phyloP scores from a whole-genome alignment of 768 basidiomycete genomes.

The Termitomyces sp. region DNA sequence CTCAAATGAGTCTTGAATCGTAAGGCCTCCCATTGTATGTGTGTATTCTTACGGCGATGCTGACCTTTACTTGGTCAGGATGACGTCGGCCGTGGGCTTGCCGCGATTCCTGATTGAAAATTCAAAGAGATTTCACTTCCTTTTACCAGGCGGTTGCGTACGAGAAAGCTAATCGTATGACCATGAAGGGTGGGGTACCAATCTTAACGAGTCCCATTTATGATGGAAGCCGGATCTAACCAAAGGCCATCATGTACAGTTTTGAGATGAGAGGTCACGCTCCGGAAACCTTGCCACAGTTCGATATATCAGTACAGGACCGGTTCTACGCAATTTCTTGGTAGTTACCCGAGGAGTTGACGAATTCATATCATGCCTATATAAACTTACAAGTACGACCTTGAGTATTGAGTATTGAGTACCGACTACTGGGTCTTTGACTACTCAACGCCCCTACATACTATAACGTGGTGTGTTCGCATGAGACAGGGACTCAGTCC shows the following conservation, averaged over 20 bases:
- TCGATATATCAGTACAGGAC: not conserved
- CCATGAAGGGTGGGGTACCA: not conserved
- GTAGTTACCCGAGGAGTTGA: not conserved
- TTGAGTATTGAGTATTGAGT: no score
- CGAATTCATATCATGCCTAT: no score
- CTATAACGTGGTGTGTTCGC: no score
- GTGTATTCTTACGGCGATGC: not conserved
- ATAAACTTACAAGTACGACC: no score
- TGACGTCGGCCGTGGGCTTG: conserved; percentile 44
- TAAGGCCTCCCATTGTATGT: conserved; percentile 19
- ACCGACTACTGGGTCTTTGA: no score
- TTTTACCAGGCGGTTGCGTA: conserved; percentile 50
- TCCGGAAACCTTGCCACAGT: not conserved
- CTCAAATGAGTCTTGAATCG: conserved; percentile 49
- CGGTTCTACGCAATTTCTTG: not conserved
- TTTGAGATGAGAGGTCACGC: not conserved
- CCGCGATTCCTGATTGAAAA: conserved; percentile 48
- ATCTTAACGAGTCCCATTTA: not conserved
- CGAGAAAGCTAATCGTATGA: conserved; percentile 19
- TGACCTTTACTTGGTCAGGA: conserved; percentile 15
- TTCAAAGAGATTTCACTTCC: conserved; percentile 42
- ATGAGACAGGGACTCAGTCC: no score
- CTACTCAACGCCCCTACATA: no score
- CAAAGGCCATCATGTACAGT: not conserved
- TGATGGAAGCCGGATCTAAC: not conserved